Evolutionary conservation across 768 basidiomycete species (phyloP).

Genomic region (Mycena polygramma): DNA sequence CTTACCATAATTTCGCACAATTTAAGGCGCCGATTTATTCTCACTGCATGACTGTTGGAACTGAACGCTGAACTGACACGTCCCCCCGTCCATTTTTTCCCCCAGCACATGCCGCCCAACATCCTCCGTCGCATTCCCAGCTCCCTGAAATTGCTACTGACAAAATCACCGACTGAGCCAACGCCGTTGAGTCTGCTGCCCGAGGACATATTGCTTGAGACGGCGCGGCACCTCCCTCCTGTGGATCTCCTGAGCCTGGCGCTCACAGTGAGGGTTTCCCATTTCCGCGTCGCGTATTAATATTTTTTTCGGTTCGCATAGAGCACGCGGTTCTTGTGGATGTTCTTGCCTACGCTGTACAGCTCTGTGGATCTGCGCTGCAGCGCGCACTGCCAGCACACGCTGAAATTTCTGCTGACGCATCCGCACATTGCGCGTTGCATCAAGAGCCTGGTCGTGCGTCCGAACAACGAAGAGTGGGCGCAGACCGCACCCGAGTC

Average conservation of each 20-base stretch:
- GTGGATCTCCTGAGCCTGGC: constrained; percentile 34
- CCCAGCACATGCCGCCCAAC: constrained; percentile 26
- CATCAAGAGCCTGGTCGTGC: constrained; percentile 31
- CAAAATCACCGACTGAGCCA: constrained; percentile 20
- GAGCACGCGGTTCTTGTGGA: constrained; percentile 26
- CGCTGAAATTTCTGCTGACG: constrained; percentile 31
- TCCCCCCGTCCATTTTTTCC: too few species aligned
- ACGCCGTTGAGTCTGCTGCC: constrained; percentile 24
- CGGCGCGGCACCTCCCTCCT: constrained; percentile 22
- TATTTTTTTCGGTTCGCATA: neutral
- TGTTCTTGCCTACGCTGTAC: constrained; percentile 37
- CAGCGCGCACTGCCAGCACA: constrained; percentile 34
- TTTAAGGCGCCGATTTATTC: neutral
- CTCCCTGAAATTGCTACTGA: constrained; percentile 34
- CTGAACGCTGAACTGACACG: neutral
- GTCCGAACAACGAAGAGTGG: constrained; percentile 39
- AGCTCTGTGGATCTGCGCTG: constrained; percentile 31
- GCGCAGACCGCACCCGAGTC: constrained; percentile 12
- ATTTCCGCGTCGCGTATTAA: constrained; percentile 5
- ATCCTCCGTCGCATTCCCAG: constrained; percentile 36
- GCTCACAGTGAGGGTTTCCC: constrained; percentile 31
- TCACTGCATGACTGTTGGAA: neutral
- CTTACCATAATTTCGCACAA: neutral
- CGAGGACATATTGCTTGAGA: constrained; percentile 36
- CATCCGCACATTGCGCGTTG: constrained; percentile 28